These are phyloP conservation scores for Nadsonia commutata DNA, from an alignment of 1,139 yeast species.

Conservation along the genomic window DNA sequence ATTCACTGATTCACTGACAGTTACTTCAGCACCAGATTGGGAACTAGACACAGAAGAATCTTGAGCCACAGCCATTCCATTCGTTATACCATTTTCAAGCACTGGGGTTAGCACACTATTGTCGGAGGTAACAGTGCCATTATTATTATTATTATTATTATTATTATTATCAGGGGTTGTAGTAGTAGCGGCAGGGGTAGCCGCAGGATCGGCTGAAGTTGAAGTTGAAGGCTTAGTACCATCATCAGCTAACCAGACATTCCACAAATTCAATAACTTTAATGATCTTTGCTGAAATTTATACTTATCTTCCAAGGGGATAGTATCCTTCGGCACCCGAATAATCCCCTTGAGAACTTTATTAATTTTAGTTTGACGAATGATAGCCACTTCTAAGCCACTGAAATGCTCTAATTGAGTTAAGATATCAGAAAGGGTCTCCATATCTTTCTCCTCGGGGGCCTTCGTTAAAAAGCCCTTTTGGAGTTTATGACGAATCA, in stretches of 20 bases:
- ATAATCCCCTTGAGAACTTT: constrained; percentile 21
- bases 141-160: too few relatives aligned
- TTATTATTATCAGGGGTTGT: neutral
- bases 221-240: neutral
- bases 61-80: too few relatives aligned
- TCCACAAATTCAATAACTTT: constrained; percentile 19
- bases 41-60: too few relatives aligned
- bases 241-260: neutral
- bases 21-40: too few relatives aligned
- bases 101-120: neutral
- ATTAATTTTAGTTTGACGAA: constrained; percentile 23
- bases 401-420: constrained; percentile 19
- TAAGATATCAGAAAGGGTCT: constrained; percentile 14
- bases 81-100: neutral
- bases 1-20: too few relatives aligned
- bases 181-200: neutral
- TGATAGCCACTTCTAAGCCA: constrained; percentile 22
- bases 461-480: constrained; percentile 18
- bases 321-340: constrained; percentile 10
- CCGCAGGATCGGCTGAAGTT: neutral
- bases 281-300: constrained; percentile 16
- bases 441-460: constrained; percentile 15
- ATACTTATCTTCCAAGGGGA: constrained; percentile 17
- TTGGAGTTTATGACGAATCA: constrained; percentile 21
- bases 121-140: neutral